These are phyloP conservation scores for Haberlea rhodopensis DNA, from an alignment of 257 asterid species.

Conservation along the genomic window DNA sequence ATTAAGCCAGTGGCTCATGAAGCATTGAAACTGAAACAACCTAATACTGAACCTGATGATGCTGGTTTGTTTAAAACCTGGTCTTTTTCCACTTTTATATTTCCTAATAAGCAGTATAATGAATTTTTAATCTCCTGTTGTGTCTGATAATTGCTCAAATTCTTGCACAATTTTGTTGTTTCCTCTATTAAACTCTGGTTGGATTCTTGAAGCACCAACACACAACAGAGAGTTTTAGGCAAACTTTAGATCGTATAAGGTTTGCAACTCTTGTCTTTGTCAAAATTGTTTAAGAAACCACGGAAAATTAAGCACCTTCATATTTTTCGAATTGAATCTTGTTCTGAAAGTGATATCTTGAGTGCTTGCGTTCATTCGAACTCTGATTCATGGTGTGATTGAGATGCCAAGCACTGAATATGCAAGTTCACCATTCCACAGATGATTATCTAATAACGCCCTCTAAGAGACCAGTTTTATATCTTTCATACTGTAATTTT, in stretches of 20 bases:
- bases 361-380: not conserved
- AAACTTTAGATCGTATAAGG: not conserved
- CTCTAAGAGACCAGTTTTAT: not conserved
- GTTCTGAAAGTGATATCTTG: not conserved
- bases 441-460: not conserved
- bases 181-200: slow-evolving; percentile 10
- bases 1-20: slow-evolving; percentile 23
- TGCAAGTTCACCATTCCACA: not conserved
- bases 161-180: not conserved
- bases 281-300: not conserved
- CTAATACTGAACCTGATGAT: slow-evolving; percentile 12
- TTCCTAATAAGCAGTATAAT: slow-evolving; percentile 15
- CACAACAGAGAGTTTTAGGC: not conserved
- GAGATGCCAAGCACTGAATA: not conserved
- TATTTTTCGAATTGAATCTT: not conserved
- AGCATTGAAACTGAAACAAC: slow-evolving; percentile 7
- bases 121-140: too few species aligned
- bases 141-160: not conserved
- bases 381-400: not conserved
- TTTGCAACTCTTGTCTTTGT: not conserved
- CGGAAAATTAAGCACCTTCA: not conserved
- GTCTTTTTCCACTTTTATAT: slow-evolving; percentile 12
- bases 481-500: not conserved
- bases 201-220: not conserved
- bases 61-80: slow-evolving; percentile 31